Evolutionary conservation across 805 yeast genomes (phyloP).

Genomic region (Wickerhamomyces ciferrii): DNA sequence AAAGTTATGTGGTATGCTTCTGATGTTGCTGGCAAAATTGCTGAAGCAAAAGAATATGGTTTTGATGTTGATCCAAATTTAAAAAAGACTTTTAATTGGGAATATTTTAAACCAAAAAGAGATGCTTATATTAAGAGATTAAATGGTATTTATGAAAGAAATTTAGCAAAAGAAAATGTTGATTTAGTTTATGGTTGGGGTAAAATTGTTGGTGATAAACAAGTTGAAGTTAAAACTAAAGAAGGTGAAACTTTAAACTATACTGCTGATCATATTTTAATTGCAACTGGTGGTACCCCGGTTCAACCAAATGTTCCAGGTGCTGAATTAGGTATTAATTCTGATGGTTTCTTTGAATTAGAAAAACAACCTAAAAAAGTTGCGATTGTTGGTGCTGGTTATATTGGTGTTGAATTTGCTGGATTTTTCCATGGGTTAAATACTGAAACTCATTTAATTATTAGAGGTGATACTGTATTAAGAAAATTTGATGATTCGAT

Average conservation of each 20-base stretch:
- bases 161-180: slow-evolving; percentile 83
- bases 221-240: slow-evolving; percentile 70
- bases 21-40: slow-evolving; percentile 73
- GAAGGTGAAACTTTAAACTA: slow-evolving; percentile 56
- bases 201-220: slow-evolving; percentile 59
- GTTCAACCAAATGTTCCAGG: slow-evolving; percentile 73
- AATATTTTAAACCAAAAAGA: slow-evolving; percentile 73
- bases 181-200: slow-evolving; percentile 87
- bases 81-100: slow-evolving; percentile 75
- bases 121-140: slow-evolving; percentile 86
- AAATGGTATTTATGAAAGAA: slow-evolving; percentile 90
- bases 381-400: slow-evolving; percentile 96
- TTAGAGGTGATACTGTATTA: slow-evolving; percentile 87
- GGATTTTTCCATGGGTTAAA: slow-evolving; percentile 92
- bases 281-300: slow-evolving; percentile 94
- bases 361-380: slow-evolving; percentile 84
- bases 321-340: slow-evolving; percentile 74
- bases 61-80: slow-evolving; percentile 53
- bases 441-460: slow-evolving; percentile 77
- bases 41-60: slow-evolving; percentile 80
- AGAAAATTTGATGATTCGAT: slow-evolving; percentile 83
- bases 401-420: slow-evolving; percentile 92
- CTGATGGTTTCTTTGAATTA: slow-evolving; percentile 87
- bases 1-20: slow-evolving; percentile 99
- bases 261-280: slow-evolving; percentile 76